These are phyloP conservation scores for Saccharomycopsis javanensis DNA, from an alignment of 805 yeast species.

Conservation along the genomic window DNA sequence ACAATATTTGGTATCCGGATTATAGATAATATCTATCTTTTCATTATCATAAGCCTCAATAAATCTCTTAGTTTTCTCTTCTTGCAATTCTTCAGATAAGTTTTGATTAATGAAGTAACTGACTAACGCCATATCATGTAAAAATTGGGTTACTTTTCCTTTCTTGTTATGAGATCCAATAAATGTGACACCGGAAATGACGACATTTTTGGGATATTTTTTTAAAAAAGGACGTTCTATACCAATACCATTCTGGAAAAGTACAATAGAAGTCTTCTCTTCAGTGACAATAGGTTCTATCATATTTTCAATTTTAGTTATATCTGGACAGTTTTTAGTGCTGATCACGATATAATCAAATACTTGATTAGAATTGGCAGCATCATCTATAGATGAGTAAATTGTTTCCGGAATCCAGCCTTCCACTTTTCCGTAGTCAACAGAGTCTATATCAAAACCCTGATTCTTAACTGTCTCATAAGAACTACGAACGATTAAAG, in stretches of 20 bases:
- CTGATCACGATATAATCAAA: slow-evolving; percentile 54
- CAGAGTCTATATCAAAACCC: slow-evolving; percentile 53
- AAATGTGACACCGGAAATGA: slow-evolving; percentile 54
- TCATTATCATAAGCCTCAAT: slow-evolving; percentile 34
- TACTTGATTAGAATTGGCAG: slow-evolving; percentile 24
- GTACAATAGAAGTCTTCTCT: slow-evolving; percentile 36
- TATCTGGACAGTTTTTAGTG: slow-evolving; percentile 62
- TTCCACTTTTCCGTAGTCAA: slow-evolving; percentile 47
- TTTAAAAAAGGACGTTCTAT: slow-evolving; percentile 44
- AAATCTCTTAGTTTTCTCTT: slow-evolving; percentile 33
- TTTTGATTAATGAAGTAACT: slow-evolving; percentile 40
- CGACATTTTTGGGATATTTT: slow-evolving; percentile 37
- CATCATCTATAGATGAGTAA: slow-evolving; percentile 36
- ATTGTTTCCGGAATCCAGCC: slow-evolving; percentile 47
- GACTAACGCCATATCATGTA: slow-evolving; percentile 38
- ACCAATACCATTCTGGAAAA: slow-evolving; percentile 61
- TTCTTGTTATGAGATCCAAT: slow-evolving; percentile 47
- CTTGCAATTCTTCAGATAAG: slow-evolving; percentile 25
- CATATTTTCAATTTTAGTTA: slow-evolving; percentile 42
- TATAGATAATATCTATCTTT: slow-evolving; percentile 32
- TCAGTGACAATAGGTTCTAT: slow-evolving; percentile 38
- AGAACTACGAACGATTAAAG: slow-evolving; percentile 56
- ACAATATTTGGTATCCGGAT: slow-evolving; percentile 37
- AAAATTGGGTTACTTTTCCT: slow-evolving; percentile 40
- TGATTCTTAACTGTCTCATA: slow-evolving; percentile 39